Percentiles rank a stretch among this genome's conserved stretches.
phyloP scores from a whole-genome alignment of 2,329 filamentous ascomycete genomes.

The Fusarium robinianum region DNA sequence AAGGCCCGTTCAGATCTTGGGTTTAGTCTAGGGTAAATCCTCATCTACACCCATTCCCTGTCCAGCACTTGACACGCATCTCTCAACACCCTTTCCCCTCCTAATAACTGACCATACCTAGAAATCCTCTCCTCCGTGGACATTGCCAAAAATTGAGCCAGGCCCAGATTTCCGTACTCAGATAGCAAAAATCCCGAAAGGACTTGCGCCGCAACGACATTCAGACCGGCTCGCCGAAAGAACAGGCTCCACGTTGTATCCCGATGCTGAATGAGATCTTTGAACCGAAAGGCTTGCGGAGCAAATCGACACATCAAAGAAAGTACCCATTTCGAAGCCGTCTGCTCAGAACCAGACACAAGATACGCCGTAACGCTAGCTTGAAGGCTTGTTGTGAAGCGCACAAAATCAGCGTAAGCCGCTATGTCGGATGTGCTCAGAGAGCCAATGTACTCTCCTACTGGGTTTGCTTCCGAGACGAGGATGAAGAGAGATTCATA shows the following conservation, averaged over 20 bases:
- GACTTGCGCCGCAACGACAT: conserved; percentile 44
- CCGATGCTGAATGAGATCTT: conserved; percentile 43
- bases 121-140: conserved; percentile 27
- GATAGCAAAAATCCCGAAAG: conserved; percentile 36
- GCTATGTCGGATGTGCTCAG: conserved; percentile 48
- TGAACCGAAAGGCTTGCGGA: conserved; percentile 32
- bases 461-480: conserved; percentile 58
- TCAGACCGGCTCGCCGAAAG: conserved; percentile 43
- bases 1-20: too few species aligned
- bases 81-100: conserved; percentile 32
- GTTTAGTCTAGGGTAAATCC: neutral
- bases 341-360: conserved; percentile 54
- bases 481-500: conserved; percentile 73
- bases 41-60: conserved; percentile 13
- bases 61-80: conserved; percentile 19
- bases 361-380: conserved; percentile 49
- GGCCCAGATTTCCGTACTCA: conserved; percentile 34
- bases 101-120: conserved; percentile 36
- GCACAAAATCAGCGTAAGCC: conserved; percentile 55
- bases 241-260: conserved; percentile 49
- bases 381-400: conserved; percentile 51
- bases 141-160: conserved; percentile 42
- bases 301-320: conserved; percentile 55
- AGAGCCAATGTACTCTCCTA: conserved; percentile 48
- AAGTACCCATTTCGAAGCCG: conserved; percentile 59